Evolutionary conservation across 768 basidiomycete genomes (phyloP), one percentile per base, ranked within the genome.

Genomic region (Kondoa subrosea): DNA sequence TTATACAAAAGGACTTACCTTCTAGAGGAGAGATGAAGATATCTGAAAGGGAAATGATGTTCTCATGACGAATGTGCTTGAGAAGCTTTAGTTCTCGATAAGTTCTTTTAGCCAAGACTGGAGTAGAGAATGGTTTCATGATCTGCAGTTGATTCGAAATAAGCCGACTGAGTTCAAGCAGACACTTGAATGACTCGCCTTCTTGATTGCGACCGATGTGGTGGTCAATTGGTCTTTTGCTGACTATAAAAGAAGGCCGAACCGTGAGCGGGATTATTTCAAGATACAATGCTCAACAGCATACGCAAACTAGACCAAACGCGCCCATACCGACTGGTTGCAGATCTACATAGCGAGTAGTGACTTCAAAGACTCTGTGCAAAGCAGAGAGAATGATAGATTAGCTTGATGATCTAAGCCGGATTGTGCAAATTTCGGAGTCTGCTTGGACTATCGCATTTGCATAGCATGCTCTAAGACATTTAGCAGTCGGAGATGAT

Each of bases 21-120:
- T 99, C 95, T 26, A 97, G 83, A n/a, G 95, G 95, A 14, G 95
- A 97, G 75, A 99, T 99, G 81, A 99, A 99, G 73, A 97, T 95
- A 79, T 99, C 95, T 78, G 87, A 89, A 67, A 99, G 83, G 73
- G 91, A 93, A 82, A 99, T 99, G 76, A 99, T 95, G 79, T 97
- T 99, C 80, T 96, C 93, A 78, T 96, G 93, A 75, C 93, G 88
- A 74, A 99, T 89, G 78, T 99, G 93, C 80, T 97, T 97, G 76
- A 99, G 82, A 56, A 99, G 83, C 79, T 99, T 99, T 74, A 99
- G 83, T 79, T 99, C 95, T 70, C 95, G 84, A 78, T 97, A 97
- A 1, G 95, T 99, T 71, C 95, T 83, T 80, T 97, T 97, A 78
- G 86, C 87, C 73, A 99, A 82, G n/a, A 99, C 95, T 25, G 95